Base-by-base conservation (phyloP, 2,329 filamentous ascomycete species). In the Cladosporium cucumerinum region DNA sequence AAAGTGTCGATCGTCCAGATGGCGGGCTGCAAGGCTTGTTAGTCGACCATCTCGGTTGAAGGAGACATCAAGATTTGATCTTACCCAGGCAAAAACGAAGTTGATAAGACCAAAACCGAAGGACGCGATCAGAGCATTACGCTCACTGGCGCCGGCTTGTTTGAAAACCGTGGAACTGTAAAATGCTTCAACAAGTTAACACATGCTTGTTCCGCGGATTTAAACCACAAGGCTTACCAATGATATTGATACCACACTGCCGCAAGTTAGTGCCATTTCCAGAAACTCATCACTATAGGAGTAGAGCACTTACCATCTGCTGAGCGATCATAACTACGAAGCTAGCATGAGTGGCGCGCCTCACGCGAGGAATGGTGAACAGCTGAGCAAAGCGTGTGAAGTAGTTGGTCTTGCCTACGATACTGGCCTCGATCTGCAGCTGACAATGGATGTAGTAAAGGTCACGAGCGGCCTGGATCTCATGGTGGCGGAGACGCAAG, bases 401-500 rank as follows among this genome's bases (percentile, higher is more conserved):
- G 65, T 72, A 84, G 74, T 72, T 79, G 10, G 75, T 75, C 10
- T 78, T 77, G 18, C 78, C 69, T 49, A 76, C 65, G 67, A 69
- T 68, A 59, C 64, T 65, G 2, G 65, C 36, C 69, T 73, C 36
- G 68, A 72, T 2, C 69, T 73, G 16, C 67, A 73, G 66, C 74
- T 78, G 57, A 69, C 69, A 69, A 74, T 76, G 63, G 75, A 77
- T 51, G 68, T 86, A 86, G 76, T 85, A 86, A 54, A 85, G 76
- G 65, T 86, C 84, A 21, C 84, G 77, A 1, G 83, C 83, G 0
- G 84, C 84, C 67, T 85, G 82, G 5, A 86, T 74, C 28, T 82
- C 78, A 21, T 78, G 78, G 55, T 78, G 78, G 5, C 84, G 81
- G 8, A 86, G 73, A 5, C 72, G 74, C 14, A 74, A 72, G 72